Conservation (phyloP, 108 stramenopile genomes). For the Cyclotella sp. region DNA sequence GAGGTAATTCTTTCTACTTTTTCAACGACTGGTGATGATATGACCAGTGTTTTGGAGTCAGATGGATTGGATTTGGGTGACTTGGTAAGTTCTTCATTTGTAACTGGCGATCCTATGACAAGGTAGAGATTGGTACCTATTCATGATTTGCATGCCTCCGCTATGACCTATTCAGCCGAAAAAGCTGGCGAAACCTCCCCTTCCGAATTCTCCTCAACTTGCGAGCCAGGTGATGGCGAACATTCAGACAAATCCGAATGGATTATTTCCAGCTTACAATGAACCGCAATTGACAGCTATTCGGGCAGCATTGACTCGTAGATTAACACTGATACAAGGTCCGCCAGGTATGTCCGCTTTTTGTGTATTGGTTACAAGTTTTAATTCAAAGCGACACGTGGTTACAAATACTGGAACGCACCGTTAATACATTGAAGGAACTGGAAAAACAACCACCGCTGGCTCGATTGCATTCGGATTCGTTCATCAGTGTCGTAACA, state of each 20-base stretch:
- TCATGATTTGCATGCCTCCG: background rate
- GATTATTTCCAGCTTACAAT: conserved; percentile 70
- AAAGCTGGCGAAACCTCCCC: conserved; percentile 72
- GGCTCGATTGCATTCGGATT: conserved; percentile 87
- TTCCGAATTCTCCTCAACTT: conserved; percentile 64
- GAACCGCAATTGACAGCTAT: conserved; percentile 83
- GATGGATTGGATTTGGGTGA: conserved; percentile 60
- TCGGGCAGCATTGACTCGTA: conserved; percentile 77
- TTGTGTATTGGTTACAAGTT: background rate
- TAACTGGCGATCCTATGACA: background rate
- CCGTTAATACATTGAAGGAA: conserved; percentile 25
- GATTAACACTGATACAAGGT: conserved; percentile 85
- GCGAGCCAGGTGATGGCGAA: conserved; percentile 71
- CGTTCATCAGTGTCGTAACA: conserved; percentile 77
- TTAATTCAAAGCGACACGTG: background rate
- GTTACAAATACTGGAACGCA: background rate
- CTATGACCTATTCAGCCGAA: conserved; percentile 38
- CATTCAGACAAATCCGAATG: conserved; percentile 64
- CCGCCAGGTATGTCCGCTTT: conserved; percentile 64
- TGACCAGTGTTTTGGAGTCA: conserved; percentile 50
- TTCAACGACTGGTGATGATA: conserved; percentile 60
- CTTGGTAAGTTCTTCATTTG: conserved; percentile 43
- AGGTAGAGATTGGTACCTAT: no score
- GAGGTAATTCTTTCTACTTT: conserved; percentile 77
- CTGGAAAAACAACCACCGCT: conserved; percentile 80